Conservation (phyloP, 139 green algal genomes). For the Mychonastes homosphaera region DNA sequence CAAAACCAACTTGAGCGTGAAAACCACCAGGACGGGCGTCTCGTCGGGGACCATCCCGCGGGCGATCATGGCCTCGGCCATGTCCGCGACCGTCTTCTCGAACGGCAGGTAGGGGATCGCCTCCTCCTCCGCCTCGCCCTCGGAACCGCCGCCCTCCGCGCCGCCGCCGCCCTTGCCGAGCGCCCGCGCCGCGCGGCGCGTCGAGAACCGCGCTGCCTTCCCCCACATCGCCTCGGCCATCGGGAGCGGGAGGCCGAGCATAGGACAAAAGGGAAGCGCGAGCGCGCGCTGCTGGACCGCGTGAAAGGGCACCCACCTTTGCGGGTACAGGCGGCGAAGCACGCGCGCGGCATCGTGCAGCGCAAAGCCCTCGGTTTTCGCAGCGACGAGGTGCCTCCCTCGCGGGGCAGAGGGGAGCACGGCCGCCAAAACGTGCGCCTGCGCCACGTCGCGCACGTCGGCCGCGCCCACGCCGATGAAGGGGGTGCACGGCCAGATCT, state of each 20-base stretch:
- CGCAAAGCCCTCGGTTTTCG: too few relatives aligned
- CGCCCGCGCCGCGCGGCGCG: slow-evolving; percentile 11
- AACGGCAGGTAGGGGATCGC: slow-evolving; percentile 9
- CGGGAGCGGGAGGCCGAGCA: slow-evolving; percentile 9
- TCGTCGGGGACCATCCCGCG: slow-evolving; percentile 15
- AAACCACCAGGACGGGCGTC: neutral
- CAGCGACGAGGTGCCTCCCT: too few relatives aligned
- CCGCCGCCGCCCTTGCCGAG: too few relatives aligned
- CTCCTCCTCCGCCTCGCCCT: too few relatives aligned
- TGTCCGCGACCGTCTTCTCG: slow-evolving; percentile 17
- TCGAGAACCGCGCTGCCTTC: slow-evolving; percentile 8
- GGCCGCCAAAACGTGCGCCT: slow-evolving; percentile 38
- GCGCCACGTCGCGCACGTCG: slow-evolving; percentile 46
- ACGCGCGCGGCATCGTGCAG: too few relatives aligned
- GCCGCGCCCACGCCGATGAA: slow-evolving; percentile 18
- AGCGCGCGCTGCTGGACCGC: too few relatives aligned
- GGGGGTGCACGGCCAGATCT: slow-evolving; percentile 13
- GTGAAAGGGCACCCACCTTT: too few relatives aligned
- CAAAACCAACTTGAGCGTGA: too few relatives aligned
- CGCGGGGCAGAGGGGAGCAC: slow-evolving; percentile 17
- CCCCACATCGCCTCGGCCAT: slow-evolving; percentile 12
- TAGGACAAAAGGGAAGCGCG: slow-evolving; percentile 12
- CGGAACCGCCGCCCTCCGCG: too few relatives aligned
- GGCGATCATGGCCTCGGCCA: slow-evolving; percentile 11
- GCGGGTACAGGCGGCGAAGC: too few relatives aligned